A percentile compares a stretch with the other conserved stretches of the same genome.
phyloP scores from a whole-genome alignment of 1,284 basidiomycete genomes.

The Fomitopsis palustris region DNA sequence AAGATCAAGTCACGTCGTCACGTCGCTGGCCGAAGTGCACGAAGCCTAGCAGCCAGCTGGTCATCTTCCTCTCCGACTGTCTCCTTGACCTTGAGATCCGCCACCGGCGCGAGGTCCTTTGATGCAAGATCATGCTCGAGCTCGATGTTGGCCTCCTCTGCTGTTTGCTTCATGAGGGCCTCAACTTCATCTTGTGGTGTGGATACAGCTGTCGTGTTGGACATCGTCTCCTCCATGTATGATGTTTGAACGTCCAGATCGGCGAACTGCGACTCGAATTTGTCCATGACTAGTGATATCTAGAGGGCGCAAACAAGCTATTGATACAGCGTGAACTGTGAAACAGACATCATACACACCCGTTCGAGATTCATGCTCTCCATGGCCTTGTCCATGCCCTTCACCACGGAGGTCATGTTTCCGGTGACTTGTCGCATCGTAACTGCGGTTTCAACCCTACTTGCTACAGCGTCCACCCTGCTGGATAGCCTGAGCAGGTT shows the following conservation, averaged over 20 bases:
- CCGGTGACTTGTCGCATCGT: slow-evolving; percentile 96
- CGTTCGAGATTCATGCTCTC: slow-evolving; percentile 98
- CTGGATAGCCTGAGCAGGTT: slow-evolving; percentile 87
- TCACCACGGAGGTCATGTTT: slow-evolving; percentile 95
- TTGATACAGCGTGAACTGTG: no score
- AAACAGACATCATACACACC: no score
- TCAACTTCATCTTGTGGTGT: slow-evolving; percentile 99
- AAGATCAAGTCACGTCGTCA: slow-evolving; percentile 34
- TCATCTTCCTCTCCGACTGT: slow-evolving; percentile 74
- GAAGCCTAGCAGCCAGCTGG: slow-evolving; percentile 74
- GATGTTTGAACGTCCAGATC: slow-evolving; percentile 98
- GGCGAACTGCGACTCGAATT: slow-evolving; percentile 95
- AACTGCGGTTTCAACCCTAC: slow-evolving; percentile 97
- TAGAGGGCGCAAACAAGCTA: slow-evolving; percentile 29
- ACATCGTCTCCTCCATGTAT: slow-evolving; percentile 98
- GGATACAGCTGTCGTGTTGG: slow-evolving; percentile 86
- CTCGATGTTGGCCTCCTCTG: slow-evolving; percentile 97
- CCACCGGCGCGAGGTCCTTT: slow-evolving; percentile 53
- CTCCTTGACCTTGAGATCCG: slow-evolving; percentile 54
- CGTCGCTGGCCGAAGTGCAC: slow-evolving; percentile 76
- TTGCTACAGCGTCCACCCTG: slow-evolving; percentile 95
- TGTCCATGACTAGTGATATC: slow-evolving; percentile 99
- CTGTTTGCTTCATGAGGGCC: slow-evolving; percentile 86
- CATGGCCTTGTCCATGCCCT: slow-evolving; percentile 99
- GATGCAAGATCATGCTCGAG: slow-evolving; percentile 86